phyloP scores from a whole-genome alignment of 257 asterid species.

The Mentha longifolia region DNA sequence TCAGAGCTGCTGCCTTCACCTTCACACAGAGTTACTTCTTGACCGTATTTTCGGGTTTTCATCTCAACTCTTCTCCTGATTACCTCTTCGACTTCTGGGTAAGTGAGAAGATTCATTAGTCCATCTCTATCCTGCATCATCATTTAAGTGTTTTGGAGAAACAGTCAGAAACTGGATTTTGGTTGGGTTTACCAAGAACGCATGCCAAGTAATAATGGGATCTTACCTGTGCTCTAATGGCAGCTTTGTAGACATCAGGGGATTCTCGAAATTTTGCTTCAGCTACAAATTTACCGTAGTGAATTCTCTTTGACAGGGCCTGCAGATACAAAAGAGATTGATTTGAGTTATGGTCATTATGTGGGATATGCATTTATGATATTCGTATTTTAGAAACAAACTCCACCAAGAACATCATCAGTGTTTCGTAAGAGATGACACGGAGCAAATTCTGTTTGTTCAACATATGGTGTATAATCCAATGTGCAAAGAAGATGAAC shows the following conservation, averaged over 20 bases:
- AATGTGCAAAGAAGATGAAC: background rate
- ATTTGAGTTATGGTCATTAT: background rate
- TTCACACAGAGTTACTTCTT: conserved; percentile 51
- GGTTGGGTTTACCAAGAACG: background rate
- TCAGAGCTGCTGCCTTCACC: conserved; percentile 36
- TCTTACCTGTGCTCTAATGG: conserved; percentile 71
- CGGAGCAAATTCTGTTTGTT: background rate
- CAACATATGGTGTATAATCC: background rate
- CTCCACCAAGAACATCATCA: background rate
- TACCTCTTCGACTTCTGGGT: conserved; percentile 74
- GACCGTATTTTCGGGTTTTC: conserved; percentile 80
- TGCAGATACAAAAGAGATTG: conserved; percentile 33
- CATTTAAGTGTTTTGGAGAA: background rate
- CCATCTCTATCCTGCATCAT: conserved; percentile 56
- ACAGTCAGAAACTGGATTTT: background rate
- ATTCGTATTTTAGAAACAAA: background rate
- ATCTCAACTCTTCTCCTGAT: conserved; percentile 72
- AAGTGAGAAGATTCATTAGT: conserved; percentile 73
- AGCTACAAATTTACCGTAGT: conserved; percentile 96
- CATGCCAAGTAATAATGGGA: background rate
- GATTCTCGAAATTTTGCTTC: conserved; percentile 84
- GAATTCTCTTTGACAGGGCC: conserved; percentile 90
- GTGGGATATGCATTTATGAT: background rate
- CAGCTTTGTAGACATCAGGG: conserved; percentile 70
- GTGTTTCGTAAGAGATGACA: background rate